phyloP scores from a whole-genome alignment of 768 basidiomycete species.

The Mycena leptocephala region DNA sequence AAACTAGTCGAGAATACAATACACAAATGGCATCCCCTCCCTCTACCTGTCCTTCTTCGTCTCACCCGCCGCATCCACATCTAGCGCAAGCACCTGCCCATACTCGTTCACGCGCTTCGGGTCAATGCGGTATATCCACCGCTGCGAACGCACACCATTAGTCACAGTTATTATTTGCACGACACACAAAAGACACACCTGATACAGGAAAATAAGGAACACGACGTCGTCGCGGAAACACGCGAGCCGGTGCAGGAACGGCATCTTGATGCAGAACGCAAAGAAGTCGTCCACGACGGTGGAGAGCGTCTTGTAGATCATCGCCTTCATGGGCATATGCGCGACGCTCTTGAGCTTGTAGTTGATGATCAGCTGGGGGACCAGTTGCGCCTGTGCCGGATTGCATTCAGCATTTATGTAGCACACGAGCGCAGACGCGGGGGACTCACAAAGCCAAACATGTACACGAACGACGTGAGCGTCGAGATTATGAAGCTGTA shows the following conservation, averaged over 20 bases:
- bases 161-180: neutral
- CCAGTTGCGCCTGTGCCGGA: slow-evolving; percentile 79
- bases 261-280: slow-evolving; percentile 98
- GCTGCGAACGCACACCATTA: slow-evolving; percentile 61
- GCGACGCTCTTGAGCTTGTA: slow-evolving; percentile 98
- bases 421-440: neutral
- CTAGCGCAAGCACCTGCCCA: slow-evolving; percentile 83
- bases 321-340: slow-evolving; percentile 99
- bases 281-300: slow-evolving; percentile 95
- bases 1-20: slow-evolving; percentile 9
- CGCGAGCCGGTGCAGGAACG: slow-evolving; percentile 91
- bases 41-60: slow-evolving; percentile 71
- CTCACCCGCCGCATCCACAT: slow-evolving; percentile 62
- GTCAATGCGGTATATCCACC: slow-evolving; percentile 98
- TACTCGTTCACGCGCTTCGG: slow-evolving; percentile 97
- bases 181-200: slow-evolving; percentile 66
- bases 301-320: slow-evolving; percentile 95
- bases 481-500: slow-evolving; percentile 97
- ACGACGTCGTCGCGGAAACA: slow-evolving; percentile 94
- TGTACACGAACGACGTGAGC: slow-evolving; percentile 93
- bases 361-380: slow-evolving; percentile 95
- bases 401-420: slow-evolving; percentile 31
- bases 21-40: neutral
- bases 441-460: slow-evolving; percentile 95
- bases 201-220: slow-evolving; percentile 94